A percentile compares a stretch with the other conserved stretches of the same genome.
These are phyloP conservation scores for Galerina marginata DNA, from an alignment of 768 basidiomycete genomes.

Conservation along the genomic window DNA sequence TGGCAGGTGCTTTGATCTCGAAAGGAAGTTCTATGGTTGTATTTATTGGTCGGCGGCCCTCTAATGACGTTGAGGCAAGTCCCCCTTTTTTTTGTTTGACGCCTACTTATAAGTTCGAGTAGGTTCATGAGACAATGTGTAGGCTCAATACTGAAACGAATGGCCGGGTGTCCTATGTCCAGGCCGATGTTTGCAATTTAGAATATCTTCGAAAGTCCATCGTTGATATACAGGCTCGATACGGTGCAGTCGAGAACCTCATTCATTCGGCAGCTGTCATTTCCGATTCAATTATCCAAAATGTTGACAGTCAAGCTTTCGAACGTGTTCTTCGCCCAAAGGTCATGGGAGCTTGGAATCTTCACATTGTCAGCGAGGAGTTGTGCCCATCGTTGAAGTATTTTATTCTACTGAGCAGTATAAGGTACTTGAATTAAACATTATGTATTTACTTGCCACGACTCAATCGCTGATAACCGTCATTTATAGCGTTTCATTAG, in stretches of 20 bases:
- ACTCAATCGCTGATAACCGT: not conserved
- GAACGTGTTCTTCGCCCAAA: constrained; percentile 29
- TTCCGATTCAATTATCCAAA: constrained; percentile 27
- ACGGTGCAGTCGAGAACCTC: constrained; percentile 19
- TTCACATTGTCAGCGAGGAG: constrained; percentile 28
- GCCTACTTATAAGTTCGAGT: not conserved
- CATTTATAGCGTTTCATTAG: constrained; percentile 20
- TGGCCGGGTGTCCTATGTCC: constrained; percentile 20
- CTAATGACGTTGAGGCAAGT: constrained; percentile 11
- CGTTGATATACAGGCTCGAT: constrained; percentile 7
- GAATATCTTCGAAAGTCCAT: constrained; percentile 17
- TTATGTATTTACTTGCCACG: not conserved
- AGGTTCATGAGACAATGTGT: constrained; percentile 16
- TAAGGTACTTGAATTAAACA: too few relatives aligned
- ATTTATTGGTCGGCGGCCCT: constrained; percentile 23
- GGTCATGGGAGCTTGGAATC: constrained; percentile 32
- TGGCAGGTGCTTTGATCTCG: constrained; percentile 21
- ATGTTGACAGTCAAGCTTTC: constrained; percentile 18
- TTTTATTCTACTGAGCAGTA: constrained; percentile 32
- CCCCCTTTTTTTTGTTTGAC: not conserved
- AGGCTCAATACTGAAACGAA: constrained; percentile 4
- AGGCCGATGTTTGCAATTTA: constrained; percentile 27
- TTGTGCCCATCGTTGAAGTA: constrained; percentile 20
- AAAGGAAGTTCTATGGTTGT: constrained; percentile 19
- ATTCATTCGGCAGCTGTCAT: constrained; percentile 32